Conservation (phyloP, 345 rosid species). For the Fremontodendron californicum region DNA sequence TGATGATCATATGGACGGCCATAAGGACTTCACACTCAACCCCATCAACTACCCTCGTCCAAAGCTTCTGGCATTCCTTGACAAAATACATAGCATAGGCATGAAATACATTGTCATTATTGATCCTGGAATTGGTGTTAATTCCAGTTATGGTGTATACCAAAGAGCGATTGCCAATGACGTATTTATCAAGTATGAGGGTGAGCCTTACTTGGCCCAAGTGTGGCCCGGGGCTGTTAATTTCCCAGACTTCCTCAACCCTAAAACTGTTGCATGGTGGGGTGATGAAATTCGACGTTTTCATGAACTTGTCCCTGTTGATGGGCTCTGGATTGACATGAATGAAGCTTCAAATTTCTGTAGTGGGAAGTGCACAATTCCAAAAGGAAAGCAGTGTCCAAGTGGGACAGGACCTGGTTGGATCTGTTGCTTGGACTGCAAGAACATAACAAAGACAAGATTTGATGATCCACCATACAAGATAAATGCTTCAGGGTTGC, state of each 20-base stretch:
- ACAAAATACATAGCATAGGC: conserved; percentile 73
- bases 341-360: conserved; percentile 95
- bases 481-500: conserved; percentile 80
- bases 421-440: conserved; percentile 96
- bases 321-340: conserved; percentile 98
- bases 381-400: conserved; percentile 62
- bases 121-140: conserved; percentile 46
- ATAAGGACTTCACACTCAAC: conserved; percentile 89
- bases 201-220: conserved; percentile 85
- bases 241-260: conserved; percentile 97
- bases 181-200: conserved; percentile 85
- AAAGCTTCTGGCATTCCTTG: conserved; percentile 75
- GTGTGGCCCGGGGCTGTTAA: conserved; percentile 98
- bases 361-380: conserved; percentile 68
- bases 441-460: conserved; percentile 73
- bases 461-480: conserved; percentile 99
- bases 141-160: conserved; percentile 69
- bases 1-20: conserved; percentile 95
- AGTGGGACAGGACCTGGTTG: conserved; percentile 88
- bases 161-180: conserved; percentile 77
- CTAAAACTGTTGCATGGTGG: conserved; percentile 90
- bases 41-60: conserved; percentile 63
- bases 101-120: conserved; percentile 87
- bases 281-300: conserved; percentile 81
- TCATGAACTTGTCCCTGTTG: conserved; percentile 82